phyloP scores from a whole-genome alignment of 352 stramenopile genomes.

The Globisporangium mamillatum region DNA sequence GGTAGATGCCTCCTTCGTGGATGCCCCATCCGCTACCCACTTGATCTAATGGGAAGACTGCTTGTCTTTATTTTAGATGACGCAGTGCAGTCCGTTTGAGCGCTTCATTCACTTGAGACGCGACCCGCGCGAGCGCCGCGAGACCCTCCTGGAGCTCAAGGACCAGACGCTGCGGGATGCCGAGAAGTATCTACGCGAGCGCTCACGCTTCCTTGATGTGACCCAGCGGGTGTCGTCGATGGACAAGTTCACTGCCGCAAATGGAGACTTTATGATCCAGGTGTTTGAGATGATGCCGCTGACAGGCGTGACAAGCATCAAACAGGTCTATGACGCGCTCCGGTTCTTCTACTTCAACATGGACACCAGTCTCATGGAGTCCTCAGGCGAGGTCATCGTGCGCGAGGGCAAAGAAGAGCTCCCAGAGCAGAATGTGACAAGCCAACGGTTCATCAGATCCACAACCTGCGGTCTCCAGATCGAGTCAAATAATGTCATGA shows the following conservation, averaged over 20 bases:
- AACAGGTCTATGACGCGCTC: constrained; percentile 10
- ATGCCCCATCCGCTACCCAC: too few species aligned
- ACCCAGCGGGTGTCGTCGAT: constrained; percentile 27
- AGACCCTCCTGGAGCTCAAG: neutral
- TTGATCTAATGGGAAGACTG: too few species aligned
- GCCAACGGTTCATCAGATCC: constrained; percentile 6
- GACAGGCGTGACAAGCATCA: neutral
- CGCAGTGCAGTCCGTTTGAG: neutral
- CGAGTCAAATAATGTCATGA: constrained; percentile 8
- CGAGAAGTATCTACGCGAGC: constrained; percentile 5
- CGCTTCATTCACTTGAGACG: constrained; percentile 5
- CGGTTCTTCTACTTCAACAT: constrained; percentile 17
- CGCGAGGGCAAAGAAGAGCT: constrained; percentile 28
- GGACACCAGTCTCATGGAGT: constrained; percentile 16
- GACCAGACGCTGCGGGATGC: neutral
- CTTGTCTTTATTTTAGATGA: neutral
- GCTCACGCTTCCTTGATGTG: constrained; percentile 21
- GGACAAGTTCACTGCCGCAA: constrained; percentile 22
- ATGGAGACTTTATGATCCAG: constrained; percentile 26
- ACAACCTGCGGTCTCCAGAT: neutral
- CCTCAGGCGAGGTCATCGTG: constrained; percentile 31
- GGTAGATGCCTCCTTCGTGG: too few species aligned
- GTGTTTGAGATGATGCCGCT: constrained; percentile 22
- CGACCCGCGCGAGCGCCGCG: neutral
- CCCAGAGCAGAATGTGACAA: constrained; percentile 1